These are phyloP conservation scores for Arthrinium phaeospermum DNA, from an alignment of 2,329 filamentous ascomycete genomes.

Conservation along the genomic window DNA sequence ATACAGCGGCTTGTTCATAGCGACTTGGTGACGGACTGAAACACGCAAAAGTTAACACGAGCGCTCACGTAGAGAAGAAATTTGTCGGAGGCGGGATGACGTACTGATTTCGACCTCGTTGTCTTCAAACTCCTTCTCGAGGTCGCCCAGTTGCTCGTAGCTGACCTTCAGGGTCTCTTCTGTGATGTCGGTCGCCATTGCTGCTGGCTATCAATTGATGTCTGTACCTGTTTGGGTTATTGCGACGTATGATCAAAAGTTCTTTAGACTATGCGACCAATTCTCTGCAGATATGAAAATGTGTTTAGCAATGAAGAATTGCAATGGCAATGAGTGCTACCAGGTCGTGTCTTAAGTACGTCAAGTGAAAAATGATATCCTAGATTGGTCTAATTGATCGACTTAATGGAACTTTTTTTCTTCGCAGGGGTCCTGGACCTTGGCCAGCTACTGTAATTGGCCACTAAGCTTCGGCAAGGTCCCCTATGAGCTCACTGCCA, in stretches of 20 bases:
- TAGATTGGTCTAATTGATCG: slow-evolving; percentile 8
- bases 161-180: slow-evolving; percentile 45
- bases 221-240: too few relatives aligned
- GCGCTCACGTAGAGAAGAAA: not conserved
- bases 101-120: slow-evolving; percentile 82
- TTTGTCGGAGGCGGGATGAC: slow-evolving; percentile 39
- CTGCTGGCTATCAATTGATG: not conserved
- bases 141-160: slow-evolving; percentile 78
- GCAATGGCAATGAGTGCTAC: not conserved
- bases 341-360: not conserved
- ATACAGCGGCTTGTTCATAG: slow-evolving; percentile 74
- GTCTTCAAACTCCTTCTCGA: slow-evolving; percentile 86
- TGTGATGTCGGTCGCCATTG: slow-evolving; percentile 5
- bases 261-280: not conserved
- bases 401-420: slow-evolving; percentile 2
- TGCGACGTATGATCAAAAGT: not conserved
- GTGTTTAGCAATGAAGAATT: not conserved
- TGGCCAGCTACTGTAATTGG: not conserved
- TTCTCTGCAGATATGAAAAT: not conserved
- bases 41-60: slow-evolving; percentile 4
- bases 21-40: slow-evolving; percentile 74
- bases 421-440: not conserved
- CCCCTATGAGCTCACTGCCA: slow-evolving; percentile 17
- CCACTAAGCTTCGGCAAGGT: not conserved
- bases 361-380: not conserved